phyloP scores from a whole-genome alignment of 1,139 yeast species.

The Casaregolazyma suthepensis region DNA sequence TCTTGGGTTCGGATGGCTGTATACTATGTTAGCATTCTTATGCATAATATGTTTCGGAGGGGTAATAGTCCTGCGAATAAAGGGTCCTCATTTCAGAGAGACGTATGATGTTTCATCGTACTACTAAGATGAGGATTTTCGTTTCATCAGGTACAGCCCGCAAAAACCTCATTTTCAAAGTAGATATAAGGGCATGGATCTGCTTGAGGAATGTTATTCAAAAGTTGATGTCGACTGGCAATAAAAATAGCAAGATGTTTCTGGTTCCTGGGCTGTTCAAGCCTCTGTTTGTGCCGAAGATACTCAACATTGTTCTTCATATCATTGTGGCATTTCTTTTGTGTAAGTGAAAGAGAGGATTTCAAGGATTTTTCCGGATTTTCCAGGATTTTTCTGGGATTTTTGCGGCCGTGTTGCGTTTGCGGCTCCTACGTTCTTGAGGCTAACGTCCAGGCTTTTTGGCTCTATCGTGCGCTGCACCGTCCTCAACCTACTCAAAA shows the following conservation, averaged over 20 bases:
- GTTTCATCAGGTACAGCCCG: slow-evolving; percentile 1
- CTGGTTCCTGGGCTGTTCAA: neutral
- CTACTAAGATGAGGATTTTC: slow-evolving; percentile 14
- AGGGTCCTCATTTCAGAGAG: slow-evolving; percentile 61
- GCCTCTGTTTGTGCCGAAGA: neutral
- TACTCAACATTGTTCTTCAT: neutral
- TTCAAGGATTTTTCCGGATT: slow-evolving; percentile 22
- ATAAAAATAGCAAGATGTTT: neutral
- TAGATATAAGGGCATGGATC: neutral
- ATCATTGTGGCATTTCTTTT: slow-evolving; percentile 6
- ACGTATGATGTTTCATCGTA: slow-evolving; percentile 50
- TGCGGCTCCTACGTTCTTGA: too few species aligned
- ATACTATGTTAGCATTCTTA: slow-evolving; percentile 52
- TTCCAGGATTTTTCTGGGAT: slow-evolving; percentile 24
- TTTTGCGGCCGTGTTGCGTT: slow-evolving; percentile 20
- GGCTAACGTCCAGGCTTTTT: slow-evolving; percentile 46
- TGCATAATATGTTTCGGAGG: slow-evolving; percentile 41
- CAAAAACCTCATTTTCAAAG: slow-evolving; percentile 3
- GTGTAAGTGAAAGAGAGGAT: neutral
- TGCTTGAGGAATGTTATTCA: neutral
- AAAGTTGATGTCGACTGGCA: neutral
- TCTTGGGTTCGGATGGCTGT: slow-evolving; percentile 66
- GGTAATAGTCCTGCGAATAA: slow-evolving; percentile 46
- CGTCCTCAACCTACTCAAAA: slow-evolving; percentile 39
- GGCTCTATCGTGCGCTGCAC: slow-evolving; percentile 46